Percentiles rank a stretch among this genome's conserved stretches.
Conservation (phyloP, 2,329 filamentous ascomycete genomes). For the Neopestalotiopsis sp. region DNA sequence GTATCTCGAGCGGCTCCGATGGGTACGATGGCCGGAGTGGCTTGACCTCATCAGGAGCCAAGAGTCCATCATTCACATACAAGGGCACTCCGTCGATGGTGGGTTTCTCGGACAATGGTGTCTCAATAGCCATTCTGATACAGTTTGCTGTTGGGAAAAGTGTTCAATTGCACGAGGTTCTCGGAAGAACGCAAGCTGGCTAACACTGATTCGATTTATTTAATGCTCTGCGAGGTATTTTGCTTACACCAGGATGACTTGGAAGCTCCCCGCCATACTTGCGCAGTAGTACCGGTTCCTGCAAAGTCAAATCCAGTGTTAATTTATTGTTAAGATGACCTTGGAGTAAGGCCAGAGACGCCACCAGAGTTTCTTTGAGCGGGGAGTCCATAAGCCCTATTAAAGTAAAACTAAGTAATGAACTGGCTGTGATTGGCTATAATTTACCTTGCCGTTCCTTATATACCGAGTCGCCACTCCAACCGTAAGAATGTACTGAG, state of each 20-base stretch:
- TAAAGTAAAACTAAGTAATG: background rate
- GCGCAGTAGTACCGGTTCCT: background rate
- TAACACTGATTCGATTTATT: too few relatives aligned
- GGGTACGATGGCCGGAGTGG: background rate
- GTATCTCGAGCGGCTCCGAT: background rate
- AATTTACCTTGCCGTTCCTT: background rate
- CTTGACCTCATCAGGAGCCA: background rate
- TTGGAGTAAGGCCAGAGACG: background rate
- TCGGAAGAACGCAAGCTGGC: too few relatives aligned
- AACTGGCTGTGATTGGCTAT: background rate
- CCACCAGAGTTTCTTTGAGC: background rate
- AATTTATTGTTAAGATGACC: background rate
- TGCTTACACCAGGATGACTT: background rate
- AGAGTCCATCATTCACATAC: background rate
- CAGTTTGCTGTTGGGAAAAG: too few relatives aligned
- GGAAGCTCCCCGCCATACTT: background rate
- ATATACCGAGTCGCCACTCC: too few relatives aligned
- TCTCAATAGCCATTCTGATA: background rate
- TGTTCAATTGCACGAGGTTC: fast-evolving
- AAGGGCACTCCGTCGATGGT: background rate
- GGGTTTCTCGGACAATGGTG: background rate
- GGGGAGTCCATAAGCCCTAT: background rate
- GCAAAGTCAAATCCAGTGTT: background rate
- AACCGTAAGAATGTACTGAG: too few relatives aligned
- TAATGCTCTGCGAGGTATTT: background rate